phyloP scores from a whole-genome alignment of 2,329 filamentous ascomycete species.

The Trichoderma cornu-damae region DNA sequence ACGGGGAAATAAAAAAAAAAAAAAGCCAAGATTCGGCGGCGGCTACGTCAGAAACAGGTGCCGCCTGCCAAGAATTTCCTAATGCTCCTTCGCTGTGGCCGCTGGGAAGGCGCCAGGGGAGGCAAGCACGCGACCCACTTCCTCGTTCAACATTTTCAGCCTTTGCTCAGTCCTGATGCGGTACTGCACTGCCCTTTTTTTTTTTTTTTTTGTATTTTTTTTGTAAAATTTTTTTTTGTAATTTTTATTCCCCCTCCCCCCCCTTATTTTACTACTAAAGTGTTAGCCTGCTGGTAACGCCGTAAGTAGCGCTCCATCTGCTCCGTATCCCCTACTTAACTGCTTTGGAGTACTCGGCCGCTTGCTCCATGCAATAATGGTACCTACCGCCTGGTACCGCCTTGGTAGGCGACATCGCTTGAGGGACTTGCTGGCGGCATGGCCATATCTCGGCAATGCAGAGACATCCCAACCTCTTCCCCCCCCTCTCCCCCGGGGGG shows the following conservation, averaged over 20 bases:
- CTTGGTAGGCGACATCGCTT: background rate
- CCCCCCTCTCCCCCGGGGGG: too few species aligned
- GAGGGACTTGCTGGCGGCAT: background rate
- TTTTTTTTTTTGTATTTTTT: too few species aligned
- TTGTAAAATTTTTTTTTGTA: too few species aligned
- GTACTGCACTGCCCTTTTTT: background rate
- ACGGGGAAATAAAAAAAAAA: background rate
- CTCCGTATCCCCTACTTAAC: background rate
- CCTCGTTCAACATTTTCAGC: slow-evolving; percentile 1
- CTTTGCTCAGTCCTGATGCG: background rate
- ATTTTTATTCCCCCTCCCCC: too few species aligned
- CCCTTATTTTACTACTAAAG: background rate
- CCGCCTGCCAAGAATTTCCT: slow-evolving; percentile 7
- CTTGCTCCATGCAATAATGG: background rate
- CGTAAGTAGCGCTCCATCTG: background rate
- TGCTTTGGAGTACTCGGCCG: background rate
- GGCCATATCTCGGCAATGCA: background rate
- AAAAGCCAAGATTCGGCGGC: slow-evolving; percentile 9
- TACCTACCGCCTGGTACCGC: background rate
- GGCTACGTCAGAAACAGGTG: background rate
- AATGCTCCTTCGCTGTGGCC: slow-evolving; percentile 8
- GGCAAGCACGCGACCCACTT: slow-evolving; percentile 16
- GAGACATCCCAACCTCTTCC: background rate
- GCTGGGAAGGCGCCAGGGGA: background rate
- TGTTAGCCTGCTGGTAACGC: background rate